Evolutionary conservation across 2,329 filamentous ascomycete species (phyloP).

Genomic region (Phialocephala sp.): DNA sequence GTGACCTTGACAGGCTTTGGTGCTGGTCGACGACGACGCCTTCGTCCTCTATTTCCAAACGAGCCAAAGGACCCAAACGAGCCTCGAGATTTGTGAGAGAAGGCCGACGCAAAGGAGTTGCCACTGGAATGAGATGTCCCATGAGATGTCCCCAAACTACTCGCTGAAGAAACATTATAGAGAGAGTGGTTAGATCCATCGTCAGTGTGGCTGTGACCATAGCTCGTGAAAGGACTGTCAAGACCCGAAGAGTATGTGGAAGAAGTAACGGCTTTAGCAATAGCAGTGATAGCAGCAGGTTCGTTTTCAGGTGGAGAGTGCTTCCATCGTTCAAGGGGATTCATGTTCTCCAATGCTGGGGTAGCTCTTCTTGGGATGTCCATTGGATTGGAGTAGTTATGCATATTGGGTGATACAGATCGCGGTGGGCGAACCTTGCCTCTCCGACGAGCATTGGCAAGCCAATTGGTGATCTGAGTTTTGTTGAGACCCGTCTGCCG

Average conservation of each 20-base stretch:
- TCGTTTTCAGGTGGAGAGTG: slow-evolving; percentile 73
- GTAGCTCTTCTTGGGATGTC: slow-evolving; percentile 72
- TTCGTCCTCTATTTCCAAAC: slow-evolving; percentile 37
- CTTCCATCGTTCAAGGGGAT: slow-evolving; percentile 72
- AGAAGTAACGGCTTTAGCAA: slow-evolving; percentile 63
- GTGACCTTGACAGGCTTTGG: slow-evolving; percentile 51
- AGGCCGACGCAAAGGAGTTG: slow-evolving; percentile 63
- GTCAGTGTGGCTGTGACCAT: slow-evolving; percentile 57
- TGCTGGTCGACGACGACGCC: slow-evolving; percentile 40
- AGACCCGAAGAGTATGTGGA: slow-evolving; percentile 59
- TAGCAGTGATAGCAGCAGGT: slow-evolving; percentile 67
- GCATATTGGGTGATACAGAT: slow-evolving; percentile 70
- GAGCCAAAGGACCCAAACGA: slow-evolving; percentile 51
- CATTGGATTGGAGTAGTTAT: slow-evolving; percentile 66
- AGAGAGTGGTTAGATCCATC: slow-evolving; percentile 64
- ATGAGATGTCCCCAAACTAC: slow-evolving; percentile 56
- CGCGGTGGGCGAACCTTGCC: slow-evolving; percentile 76
- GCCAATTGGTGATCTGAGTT: slow-evolving; percentile 88
- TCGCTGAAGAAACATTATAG: slow-evolving; percentile 64
- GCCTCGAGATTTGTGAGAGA: slow-evolving; percentile 62
- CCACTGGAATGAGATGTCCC: slow-evolving; percentile 66
- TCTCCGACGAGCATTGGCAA: slow-evolving; percentile 85
- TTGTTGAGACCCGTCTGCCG: slow-evolving; percentile 80
- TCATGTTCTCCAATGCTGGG: slow-evolving; percentile 59
- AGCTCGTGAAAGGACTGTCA: slow-evolving; percentile 59